phyloP scores from a whole-genome alignment of 1,139 yeast genomes.

The Scheffersomyces segobiensis region DNA sequence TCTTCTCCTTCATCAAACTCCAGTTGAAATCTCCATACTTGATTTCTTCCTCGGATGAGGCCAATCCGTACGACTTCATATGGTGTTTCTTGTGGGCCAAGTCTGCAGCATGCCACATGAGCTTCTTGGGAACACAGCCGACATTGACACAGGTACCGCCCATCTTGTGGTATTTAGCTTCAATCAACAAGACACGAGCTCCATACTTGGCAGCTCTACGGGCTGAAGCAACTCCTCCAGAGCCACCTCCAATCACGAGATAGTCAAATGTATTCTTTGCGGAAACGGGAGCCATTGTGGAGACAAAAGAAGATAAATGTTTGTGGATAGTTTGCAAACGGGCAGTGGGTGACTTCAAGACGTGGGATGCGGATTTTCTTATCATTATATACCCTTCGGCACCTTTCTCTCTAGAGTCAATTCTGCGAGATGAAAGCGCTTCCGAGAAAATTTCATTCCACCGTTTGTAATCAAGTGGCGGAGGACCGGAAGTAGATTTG shows the following conservation, averaged over 20 bases:
- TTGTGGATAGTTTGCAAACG: constrained; percentile 21
- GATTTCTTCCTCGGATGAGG: constrained; percentile 54
- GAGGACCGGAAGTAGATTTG: background rate
- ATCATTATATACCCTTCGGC: background rate
- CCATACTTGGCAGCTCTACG: constrained; percentile 96
- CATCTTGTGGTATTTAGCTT: constrained; percentile 62
- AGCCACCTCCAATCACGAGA: constrained; percentile 98
- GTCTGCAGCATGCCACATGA: constrained; percentile 97
- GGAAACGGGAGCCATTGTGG: constrained; percentile 52
- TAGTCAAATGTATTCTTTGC: constrained; percentile 70
- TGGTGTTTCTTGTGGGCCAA: constrained; percentile 73
- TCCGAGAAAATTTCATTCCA: background rate
- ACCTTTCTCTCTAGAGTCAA: background rate
- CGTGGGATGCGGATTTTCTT: background rate
- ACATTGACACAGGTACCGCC: constrained; percentile 99
- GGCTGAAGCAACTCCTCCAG: constrained; percentile 98
- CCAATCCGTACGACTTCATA: constrained; percentile 80
- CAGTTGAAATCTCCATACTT: constrained; percentile 69
- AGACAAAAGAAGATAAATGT: constrained; percentile 26
- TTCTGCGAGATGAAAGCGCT: background rate
- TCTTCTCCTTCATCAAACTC: constrained; percentile 74
- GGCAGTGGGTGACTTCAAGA: background rate
- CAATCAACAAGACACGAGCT: constrained; percentile 81
- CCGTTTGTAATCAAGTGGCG: background rate
- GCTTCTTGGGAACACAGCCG: constrained; percentile 98